These are phyloP conservation scores for Tulasnella sp. DNA, from an alignment of 768 basidiomycete genomes.

Conservation along the genomic window DNA sequence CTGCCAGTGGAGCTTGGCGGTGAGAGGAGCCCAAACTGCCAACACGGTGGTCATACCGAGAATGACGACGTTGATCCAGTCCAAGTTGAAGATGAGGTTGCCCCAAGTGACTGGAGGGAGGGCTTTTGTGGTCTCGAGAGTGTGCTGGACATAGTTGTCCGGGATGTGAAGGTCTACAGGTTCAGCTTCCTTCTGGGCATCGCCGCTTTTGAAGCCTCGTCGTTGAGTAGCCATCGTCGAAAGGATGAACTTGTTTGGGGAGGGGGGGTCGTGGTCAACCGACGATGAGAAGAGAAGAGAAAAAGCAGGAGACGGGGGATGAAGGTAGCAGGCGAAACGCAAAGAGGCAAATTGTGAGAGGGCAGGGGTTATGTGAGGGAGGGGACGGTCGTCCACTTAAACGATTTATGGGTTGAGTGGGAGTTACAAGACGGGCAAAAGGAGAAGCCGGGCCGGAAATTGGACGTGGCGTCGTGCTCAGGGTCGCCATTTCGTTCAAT, in stretches of 20 bases:
- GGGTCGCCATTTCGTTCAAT: background rate
- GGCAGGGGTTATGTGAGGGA: background rate
- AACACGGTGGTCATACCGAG: slow-evolving; percentile 67
- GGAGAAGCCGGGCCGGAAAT: background rate
- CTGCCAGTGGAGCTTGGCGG: slow-evolving; percentile 52
- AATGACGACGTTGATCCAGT: slow-evolving; percentile 68
- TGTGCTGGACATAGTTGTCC: slow-evolving; percentile 76
- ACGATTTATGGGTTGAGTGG: background rate
- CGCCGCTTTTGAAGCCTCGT: no score
- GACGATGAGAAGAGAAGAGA: no score
- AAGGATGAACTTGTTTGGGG: background rate
- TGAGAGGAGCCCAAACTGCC: slow-evolving; percentile 62
- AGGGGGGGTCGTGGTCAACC: background rate
- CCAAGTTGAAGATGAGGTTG: slow-evolving; percentile 54
- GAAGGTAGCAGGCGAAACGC: background rate
- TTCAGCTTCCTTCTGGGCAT: slow-evolving; percentile 20
- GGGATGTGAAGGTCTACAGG: slow-evolving; percentile 43
- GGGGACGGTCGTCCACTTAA: background rate
- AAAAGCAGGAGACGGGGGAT: background rate
- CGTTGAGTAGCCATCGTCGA: slow-evolving; percentile 3
- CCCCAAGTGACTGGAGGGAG: slow-evolving; percentile 59
- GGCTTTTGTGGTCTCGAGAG: slow-evolving; percentile 57
- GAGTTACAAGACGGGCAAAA: background rate
- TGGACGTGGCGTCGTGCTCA: background rate
- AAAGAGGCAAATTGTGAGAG: background rate